These are phyloP conservation scores for Trametes meyenii DNA, from an alignment of 768 basidiomycete genomes.

Conservation along the genomic window DNA sequence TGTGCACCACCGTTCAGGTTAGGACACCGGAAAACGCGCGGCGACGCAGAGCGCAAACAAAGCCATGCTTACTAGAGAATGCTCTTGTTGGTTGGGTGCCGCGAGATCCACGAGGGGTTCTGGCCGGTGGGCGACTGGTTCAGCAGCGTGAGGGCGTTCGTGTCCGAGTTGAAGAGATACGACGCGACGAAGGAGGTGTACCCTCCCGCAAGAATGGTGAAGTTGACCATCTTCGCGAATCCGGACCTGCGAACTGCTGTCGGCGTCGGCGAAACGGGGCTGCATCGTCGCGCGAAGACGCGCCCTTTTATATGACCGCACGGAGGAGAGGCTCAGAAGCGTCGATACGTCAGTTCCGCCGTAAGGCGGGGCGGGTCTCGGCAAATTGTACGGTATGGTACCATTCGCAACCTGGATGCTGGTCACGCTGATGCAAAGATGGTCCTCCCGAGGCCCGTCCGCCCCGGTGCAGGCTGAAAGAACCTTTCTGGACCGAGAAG, in stretches of 20 bases:
- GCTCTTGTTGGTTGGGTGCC: slow-evolving; percentile 56
- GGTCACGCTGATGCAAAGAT: slow-evolving; percentile 16
- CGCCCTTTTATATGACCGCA: too few relatives aligned
- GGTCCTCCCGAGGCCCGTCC: slow-evolving; percentile 20
- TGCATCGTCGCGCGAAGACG: too few relatives aligned
- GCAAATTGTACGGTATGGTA: neutral
- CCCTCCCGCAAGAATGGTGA: slow-evolving; percentile 71
- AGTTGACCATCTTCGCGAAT: slow-evolving; percentile 54
- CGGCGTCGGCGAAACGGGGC: too few relatives aligned
- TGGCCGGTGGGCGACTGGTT: slow-evolving; percentile 51
- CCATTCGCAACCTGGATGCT: neutral
- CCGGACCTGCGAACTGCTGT: too few relatives aligned
- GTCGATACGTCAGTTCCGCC: too few relatives aligned
- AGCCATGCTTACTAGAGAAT: slow-evolving; percentile 57
- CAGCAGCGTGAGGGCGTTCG: slow-evolving; percentile 48
- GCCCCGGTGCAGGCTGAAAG: slow-evolving; percentile 7
- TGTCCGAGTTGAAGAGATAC: slow-evolving; percentile 60
- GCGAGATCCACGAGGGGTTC: slow-evolving; percentile 63
- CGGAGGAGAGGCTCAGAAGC: neutral
- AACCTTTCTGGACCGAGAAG: neutral
- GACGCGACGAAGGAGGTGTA: slow-evolving; percentile 62
- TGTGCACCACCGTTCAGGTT: slow-evolving; percentile 30
- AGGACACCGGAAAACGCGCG: neutral
- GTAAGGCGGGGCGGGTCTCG: too few relatives aligned
- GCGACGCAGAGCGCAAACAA: neutral